Base-by-base conservation (phyloP, 2,329 filamentous ascomycete species). In the Aspergillus ibericus region DNA sequence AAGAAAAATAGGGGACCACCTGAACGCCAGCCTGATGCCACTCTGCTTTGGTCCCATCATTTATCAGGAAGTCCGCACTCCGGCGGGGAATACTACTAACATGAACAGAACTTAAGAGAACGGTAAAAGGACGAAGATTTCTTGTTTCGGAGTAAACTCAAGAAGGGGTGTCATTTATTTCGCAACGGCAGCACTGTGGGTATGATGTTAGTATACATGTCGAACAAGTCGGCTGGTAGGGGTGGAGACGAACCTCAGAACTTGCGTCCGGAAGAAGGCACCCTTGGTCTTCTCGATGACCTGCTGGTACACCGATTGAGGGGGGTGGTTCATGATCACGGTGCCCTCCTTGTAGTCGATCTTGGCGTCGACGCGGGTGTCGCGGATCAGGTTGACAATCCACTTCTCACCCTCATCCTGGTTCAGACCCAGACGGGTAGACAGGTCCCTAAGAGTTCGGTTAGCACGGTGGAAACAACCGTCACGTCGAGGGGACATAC, bases 241-340 rank as follows among this genome's bases (percentile, higher is more conserved):
- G 18, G 12, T 12, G 36, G 27, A 20, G 35, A 64, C 67, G 52
- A 62, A 78, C 73, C 83, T 96, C 68, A 99, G 83, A 53, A 99
- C 95, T 77, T 98, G 95, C 65, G 95, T 99, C 74, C 95, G 83
- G 86, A 99, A 99, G 85, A 98, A 98, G 58, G 92, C 93, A 65
- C 95, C 95, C 87, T 98, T 98, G 59, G 95, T 99, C 81, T 92
- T 88, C 85, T 99, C 95, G 73, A 99, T 99, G 72, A 99, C 95
- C 80, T 99, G 93, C 82, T 97, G 93, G 81, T 99, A 98, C 67
- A 99, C 93, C 64, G 92, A 96, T 82, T 96, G 95, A 63, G 95
- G 93, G 53, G 93, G 95, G 81, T 99, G 95, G 83, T 99, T 98
- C 93, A 99, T 99, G 69, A 98, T 88, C 54, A 99, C 95, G 55